These are phyloP conservation scores for Phlyctochytrium planicorne DNA, from an alignment of 192 early-diverging fungal genomes.

Conservation along the genomic window DNA sequence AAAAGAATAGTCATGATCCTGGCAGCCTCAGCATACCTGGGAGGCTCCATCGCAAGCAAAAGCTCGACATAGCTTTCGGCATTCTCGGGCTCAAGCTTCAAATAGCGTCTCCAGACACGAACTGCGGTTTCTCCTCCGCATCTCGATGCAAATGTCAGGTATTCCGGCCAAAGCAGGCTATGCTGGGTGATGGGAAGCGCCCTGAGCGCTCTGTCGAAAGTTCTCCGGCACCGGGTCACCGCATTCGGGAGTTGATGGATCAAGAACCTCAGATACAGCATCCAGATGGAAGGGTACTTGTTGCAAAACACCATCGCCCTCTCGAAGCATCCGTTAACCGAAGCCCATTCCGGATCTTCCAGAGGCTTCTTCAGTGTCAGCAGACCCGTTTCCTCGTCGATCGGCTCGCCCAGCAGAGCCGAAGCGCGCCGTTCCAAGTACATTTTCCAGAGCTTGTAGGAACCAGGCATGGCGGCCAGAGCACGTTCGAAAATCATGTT, in stretches of 20 bases:
- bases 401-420: slow-evolving; percentile 46
- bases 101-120: slow-evolving; percentile 75
- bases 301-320: slow-evolving; percentile 84
- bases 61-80: slow-evolving; percentile 75
- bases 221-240: slow-evolving; percentile 71
- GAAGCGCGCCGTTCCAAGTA: slow-evolving; percentile 72
- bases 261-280: slow-evolving; percentile 70
- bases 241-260: slow-evolving; percentile 60
- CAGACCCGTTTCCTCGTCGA: slow-evolving; percentile 46
- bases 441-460: slow-evolving; percentile 93
- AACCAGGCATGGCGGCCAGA: slow-evolving; percentile 81
- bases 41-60: slow-evolving; percentile 52
- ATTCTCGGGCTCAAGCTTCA: slow-evolving; percentile 81
- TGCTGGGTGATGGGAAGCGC: slow-evolving; percentile 94
- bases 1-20: slow-evolving; percentile 67
- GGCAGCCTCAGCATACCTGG: slow-evolving; percentile 77
- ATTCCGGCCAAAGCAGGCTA: slow-evolving; percentile 80
- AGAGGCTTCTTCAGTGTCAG: slow-evolving; percentile 22
- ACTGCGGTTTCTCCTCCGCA: slow-evolving; percentile 82
- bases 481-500: slow-evolving; percentile 87
- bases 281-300: slow-evolving; percentile 96
- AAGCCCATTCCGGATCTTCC: slow-evolving; percentile 52
- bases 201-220: slow-evolving; percentile 87
- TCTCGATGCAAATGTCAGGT: slow-evolving; percentile 74
- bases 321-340: slow-evolving; percentile 80